Conservation (phyloP, 164 flowering plant species). For the Vitis rotundifolia region DNA sequence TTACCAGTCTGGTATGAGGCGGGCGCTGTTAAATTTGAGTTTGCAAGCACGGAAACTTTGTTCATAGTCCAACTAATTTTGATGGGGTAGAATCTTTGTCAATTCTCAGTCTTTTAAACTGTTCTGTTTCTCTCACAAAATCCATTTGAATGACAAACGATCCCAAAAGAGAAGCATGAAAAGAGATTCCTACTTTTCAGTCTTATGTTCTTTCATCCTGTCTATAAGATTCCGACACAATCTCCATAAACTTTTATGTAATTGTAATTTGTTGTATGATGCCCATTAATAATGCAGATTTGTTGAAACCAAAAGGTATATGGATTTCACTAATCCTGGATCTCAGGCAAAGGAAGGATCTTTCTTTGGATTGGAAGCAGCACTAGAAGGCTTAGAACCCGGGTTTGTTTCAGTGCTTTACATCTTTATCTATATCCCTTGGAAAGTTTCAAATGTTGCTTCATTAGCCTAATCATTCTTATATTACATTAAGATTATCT, state of each 20-base stretch:
- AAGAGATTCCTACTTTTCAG: no score
- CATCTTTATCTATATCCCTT: neutral
- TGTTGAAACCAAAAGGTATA: constrained; percentile 89
- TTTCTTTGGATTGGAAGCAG: constrained; percentile 85
- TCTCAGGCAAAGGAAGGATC: constrained; percentile 81
- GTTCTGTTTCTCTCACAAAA: neutral
- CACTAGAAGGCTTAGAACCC: constrained; percentile 86
- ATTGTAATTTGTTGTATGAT: no score
- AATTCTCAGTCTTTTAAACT: neutral
- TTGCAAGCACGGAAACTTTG: constrained; percentile 78
- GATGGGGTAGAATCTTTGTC: constrained; percentile 64
- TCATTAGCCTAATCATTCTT: neutral
- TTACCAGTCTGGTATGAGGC: constrained; percentile 94
- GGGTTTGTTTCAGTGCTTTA: constrained; percentile 40
- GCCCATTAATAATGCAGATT: constrained; percentile 41
- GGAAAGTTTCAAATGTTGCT: neutral
- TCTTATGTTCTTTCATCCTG: no score
- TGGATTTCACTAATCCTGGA: constrained; percentile 83
- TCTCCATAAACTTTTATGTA: no score
- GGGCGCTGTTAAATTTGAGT: constrained; percentile 70
- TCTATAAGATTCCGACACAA: no score
- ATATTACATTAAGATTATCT: no score
- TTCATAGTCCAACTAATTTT: constrained; percentile 70
- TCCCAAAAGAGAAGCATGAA: no score
- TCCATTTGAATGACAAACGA: neutral